A percentile compares a stretch with the other conserved stretches of the same genome.
phyloP scores from a whole-genome alignment of 2,329 filamentous ascomycete genomes.

The Dothistroma pini region DNA sequence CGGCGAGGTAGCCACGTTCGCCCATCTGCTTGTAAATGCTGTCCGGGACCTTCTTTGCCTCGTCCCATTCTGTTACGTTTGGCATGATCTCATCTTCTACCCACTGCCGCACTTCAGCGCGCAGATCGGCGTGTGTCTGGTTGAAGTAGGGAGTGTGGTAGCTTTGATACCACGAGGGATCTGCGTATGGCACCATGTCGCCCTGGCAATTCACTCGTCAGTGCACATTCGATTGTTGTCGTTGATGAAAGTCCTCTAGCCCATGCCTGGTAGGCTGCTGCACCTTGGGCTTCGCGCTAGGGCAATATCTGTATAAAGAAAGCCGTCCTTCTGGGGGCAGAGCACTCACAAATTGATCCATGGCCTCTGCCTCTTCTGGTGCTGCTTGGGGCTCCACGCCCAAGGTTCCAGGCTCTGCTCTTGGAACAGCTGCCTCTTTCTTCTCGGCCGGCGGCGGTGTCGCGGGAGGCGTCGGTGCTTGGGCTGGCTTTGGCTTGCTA shows the following conservation, averaged over 20 bases:
- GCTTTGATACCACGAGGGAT: conserved; percentile 69
- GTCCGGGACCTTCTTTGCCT: conserved; percentile 83
- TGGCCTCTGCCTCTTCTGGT: conserved; percentile 59
- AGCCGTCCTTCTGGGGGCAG: not conserved
- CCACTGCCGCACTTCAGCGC: conserved; percentile 88
- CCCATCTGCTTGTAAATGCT: conserved; percentile 96
- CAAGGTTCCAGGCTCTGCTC: conserved; percentile 56
- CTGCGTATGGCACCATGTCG: conserved; percentile 81
- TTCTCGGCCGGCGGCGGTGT: conserved; percentile 44
- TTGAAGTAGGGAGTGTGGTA: conserved; percentile 98
- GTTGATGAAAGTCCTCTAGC: not conserved
- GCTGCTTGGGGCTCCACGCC: conserved; percentile 40
- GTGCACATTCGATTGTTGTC: not conserved
- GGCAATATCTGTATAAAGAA: not conserved
- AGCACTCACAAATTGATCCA: conserved; percentile 64
- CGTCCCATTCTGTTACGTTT: conserved; percentile 92
- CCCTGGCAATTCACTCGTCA: conserved; percentile 44
- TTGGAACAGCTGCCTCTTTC: conserved; percentile 54
- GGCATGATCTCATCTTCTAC: conserved; percentile 86
- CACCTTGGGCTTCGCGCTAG: not conserved
- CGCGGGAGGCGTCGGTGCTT: conserved; percentile 48
- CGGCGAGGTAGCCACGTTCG: conserved; percentile 86
- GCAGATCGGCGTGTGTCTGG: conserved; percentile 85
- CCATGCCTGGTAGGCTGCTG: not conserved
- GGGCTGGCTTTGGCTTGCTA: conserved; percentile 63